Percentiles rank a stretch among this genome's conserved stretches.
Evolutionary conservation across 2,329 filamentous ascomycete genomes (phyloP).

Genomic region (Fusarium verrucosum): DNA sequence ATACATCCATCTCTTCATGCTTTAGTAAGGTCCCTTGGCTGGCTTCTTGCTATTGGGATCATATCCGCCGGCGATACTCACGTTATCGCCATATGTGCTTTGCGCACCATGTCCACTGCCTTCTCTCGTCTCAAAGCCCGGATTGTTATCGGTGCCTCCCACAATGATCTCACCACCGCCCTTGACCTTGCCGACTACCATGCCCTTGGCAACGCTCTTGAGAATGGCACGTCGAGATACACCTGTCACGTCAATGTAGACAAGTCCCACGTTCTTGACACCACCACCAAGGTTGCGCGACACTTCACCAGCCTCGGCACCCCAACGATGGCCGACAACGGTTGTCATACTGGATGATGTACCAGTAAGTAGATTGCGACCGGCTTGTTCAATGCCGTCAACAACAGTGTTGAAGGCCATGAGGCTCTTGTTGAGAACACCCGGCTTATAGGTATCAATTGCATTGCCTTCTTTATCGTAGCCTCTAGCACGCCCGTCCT

Average conservation of each 20-base stretch:
- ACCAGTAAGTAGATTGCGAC: conserved; percentile 78
- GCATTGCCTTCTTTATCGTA: conserved; percentile 76
- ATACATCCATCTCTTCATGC: neutral
- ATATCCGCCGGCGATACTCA: conserved; percentile 43
- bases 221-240: conserved; percentile 89
- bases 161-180: conserved; percentile 79
- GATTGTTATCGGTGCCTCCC: conserved; percentile 65
- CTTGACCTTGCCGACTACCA: conserved; percentile 85
- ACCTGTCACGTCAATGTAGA: conserved; percentile 96
- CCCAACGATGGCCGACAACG: conserved; percentile 90
- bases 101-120: conserved; percentile 35
- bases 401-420: conserved; percentile 96
- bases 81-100: conserved; percentile 43
- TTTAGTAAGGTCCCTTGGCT: conserved; percentile 34
- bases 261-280: conserved; percentile 94
- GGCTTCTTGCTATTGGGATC: conserved; percentile 49
- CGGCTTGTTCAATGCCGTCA: conserved; percentile 90
- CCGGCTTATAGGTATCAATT: conserved; percentile 79
- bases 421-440: conserved; percentile 91
- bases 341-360: conserved; percentile 82
- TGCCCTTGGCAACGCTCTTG: conserved; percentile 95
- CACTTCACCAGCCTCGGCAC: conserved; percentile 82
- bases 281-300: conserved; percentile 81
- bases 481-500: conserved; percentile 64
- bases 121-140: conserved; percentile 38